Percentiles rank a stretch among this genome's conserved stretches.
These are phyloP conservation scores for Collybiopsis luxurians DNA, from an alignment of 768 basidiomycete genomes.

Conservation along the genomic window DNA sequence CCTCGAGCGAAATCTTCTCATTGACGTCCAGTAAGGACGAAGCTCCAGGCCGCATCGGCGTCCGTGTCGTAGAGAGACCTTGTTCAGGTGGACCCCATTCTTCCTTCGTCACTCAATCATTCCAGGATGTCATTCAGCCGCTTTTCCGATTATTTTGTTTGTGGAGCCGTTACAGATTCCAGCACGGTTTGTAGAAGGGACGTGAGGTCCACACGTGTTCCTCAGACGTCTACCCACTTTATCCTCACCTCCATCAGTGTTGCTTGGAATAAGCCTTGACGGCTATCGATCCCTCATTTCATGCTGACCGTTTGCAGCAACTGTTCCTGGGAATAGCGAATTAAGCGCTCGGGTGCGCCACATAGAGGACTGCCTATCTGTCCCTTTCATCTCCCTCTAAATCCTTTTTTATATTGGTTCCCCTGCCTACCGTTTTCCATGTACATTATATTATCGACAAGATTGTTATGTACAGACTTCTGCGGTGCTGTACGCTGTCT, in stretches of 20 bases:
- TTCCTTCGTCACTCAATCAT: conserved; percentile 16
- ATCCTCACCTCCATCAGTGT: not conserved
- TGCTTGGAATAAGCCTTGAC: not conserved
- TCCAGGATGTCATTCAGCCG: conserved; percentile 6
- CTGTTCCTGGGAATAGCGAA: not conserved
- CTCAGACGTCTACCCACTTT: not conserved
- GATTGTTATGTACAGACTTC: too few species aligned
- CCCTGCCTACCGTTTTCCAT: too few species aligned
- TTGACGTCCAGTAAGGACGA: conserved; percentile 68
- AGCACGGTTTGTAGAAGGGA: conserved; percentile 8
- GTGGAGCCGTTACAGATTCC: not conserved
- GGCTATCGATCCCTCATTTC: not conserved
- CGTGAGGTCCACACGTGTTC: not conserved
- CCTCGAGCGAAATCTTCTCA: conserved; percentile 88
- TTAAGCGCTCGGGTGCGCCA: too few species aligned
- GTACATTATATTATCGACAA: too few species aligned
- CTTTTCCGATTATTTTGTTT: not conserved
- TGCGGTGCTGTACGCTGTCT: too few species aligned
- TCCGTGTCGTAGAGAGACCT: conserved; percentile 6
- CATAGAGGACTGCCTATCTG: too few species aligned
- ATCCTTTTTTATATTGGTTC: too few species aligned
- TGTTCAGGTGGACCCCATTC: conserved; percentile 12
- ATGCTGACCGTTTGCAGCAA: conserved; percentile 9
- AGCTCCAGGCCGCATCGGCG: conserved; percentile 2
- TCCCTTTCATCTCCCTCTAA: too few species aligned